These are phyloP conservation scores for Ganoderma multipileum DNA, from an alignment of 1,284 basidiomycete species.

Conservation along the genomic window DNA sequence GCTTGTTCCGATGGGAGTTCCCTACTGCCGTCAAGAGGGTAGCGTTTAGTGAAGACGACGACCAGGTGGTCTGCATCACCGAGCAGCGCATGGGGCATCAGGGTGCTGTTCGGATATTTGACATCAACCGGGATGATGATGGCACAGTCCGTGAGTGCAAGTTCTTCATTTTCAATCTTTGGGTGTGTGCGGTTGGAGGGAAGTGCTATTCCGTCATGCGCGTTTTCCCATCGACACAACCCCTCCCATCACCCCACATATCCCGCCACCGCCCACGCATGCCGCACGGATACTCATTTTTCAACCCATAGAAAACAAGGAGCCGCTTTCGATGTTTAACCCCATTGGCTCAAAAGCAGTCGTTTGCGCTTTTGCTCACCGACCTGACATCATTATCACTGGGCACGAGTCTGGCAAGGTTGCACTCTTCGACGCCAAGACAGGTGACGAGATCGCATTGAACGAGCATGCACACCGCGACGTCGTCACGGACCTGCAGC, in stretches of 20 bases:
- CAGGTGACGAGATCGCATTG: constrained; percentile 83
- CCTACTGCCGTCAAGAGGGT: constrained; percentile 97
- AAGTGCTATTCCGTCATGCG: background rate
- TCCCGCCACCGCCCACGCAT: background rate
- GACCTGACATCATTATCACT: constrained; percentile 85
- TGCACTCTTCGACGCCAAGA: constrained; percentile 87
- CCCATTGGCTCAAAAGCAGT: constrained; percentile 95
- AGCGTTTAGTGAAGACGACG: constrained; percentile 88
- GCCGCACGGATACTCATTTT: background rate
- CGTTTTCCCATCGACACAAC: background rate
- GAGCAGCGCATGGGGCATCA: constrained; percentile 96
- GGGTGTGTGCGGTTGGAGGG: background rate
- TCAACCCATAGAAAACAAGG: constrained; percentile 67
- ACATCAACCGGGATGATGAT: constrained; percentile 84
- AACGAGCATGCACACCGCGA: constrained; percentile 89
- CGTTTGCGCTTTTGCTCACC: constrained; percentile 90
- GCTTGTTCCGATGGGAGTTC: constrained; percentile 95
- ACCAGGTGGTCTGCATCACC: constrained; percentile 89
- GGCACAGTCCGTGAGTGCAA: constrained; percentile 71
- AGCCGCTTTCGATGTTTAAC: constrained; percentile 83
- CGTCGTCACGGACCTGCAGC: constrained; percentile 91
- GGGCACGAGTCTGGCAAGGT: constrained; percentile 97
- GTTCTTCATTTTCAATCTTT: constrained; percentile 5
- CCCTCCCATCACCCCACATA: background rate
- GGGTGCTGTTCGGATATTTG: constrained; percentile 88